Percentiles rank a stretch among this genome's conserved stretches.
Evolutionary conservation across 495 filamentous ascomycete species (phyloP).

Genomic region (Rostrohypoxylon terebratum): DNA sequence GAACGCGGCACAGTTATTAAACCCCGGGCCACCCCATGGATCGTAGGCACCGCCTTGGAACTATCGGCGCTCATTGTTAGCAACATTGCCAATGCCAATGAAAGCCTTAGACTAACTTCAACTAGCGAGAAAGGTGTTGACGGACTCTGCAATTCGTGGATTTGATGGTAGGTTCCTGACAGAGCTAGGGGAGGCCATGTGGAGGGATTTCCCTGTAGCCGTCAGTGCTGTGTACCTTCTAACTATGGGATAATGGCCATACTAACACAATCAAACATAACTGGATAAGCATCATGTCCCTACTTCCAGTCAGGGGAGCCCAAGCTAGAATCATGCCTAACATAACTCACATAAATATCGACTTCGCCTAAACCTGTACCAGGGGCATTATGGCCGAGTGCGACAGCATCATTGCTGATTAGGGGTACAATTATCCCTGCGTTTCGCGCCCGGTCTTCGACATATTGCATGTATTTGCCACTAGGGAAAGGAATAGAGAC

Average conservation of each 20-base stretch:
- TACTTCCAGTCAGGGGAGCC: slow-evolving; percentile 8
- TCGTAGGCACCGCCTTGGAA: slow-evolving; percentile 82
- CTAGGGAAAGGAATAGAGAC: slow-evolving; percentile 61
- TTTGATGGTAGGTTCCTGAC: slow-evolving; percentile 57
- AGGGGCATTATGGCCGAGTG: slow-evolving; percentile 69
- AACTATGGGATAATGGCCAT: background rate
- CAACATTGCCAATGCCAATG: background rate
- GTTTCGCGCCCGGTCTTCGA: slow-evolving; percentile 74
- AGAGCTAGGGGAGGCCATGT: slow-evolving; percentile 62
- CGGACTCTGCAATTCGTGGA: slow-evolving; percentile 70
- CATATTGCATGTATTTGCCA: slow-evolving; percentile 72
- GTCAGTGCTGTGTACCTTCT: background rate
- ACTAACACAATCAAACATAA: slow-evolving; percentile 68
- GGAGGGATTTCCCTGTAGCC: slow-evolving; percentile 52
- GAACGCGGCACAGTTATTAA: slow-evolving; percentile 71
- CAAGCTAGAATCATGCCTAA: background rate
- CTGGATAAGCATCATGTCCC: slow-evolving; percentile 79
- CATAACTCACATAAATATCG: slow-evolving; percentile 70
- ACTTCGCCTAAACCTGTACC: slow-evolving; percentile 71
- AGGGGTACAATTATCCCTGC: slow-evolving; percentile 79
- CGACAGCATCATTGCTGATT: slow-evolving; percentile 77
- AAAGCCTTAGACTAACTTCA: slow-evolving; percentile 51
- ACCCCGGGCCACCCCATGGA: slow-evolving; percentile 77
- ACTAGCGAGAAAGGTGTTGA: slow-evolving; percentile 74
- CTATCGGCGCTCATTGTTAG: slow-evolving; percentile 22